Evolutionary conservation across 805 yeast species (phyloP), one percentile per base, ranked within the genome.

Genomic region (Myxozyma kluyveri): DNA sequence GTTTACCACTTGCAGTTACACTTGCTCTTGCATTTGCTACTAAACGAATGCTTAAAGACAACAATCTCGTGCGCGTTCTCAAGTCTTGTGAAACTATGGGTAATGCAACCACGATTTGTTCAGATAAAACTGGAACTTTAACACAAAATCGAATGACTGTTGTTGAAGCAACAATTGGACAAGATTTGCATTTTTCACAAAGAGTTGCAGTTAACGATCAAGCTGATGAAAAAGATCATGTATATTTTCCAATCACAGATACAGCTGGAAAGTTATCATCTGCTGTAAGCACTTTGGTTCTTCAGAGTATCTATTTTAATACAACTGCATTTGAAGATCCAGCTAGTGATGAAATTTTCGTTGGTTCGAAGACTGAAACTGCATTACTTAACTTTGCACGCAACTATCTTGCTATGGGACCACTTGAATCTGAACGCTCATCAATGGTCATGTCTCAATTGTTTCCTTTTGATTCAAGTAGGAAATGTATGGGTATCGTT

Each of bases 51-150:
- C 89, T 96, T 19, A 86, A 87, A 67, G 96, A 93, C 68, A 95
- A 95, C 58, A 91, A 91, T 67, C 75, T 93, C 63, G 99, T 93
- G n/a, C 82, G 99, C 63, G 95, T 88, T 7, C 75, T 93, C 60
- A 84, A 83, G 64, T 84, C 95, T 42, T 93, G 99, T 77, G 99
- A 93, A 70, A 93, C 96, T 17, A 91, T 93, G 98, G 99, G 99
- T 39, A 88, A 96, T 42, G 99, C 97, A 1, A 93, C 98, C 12
- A 93, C 96, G 3, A 77, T 93, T 46, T 93, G 99, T 69, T 89
- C 97, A 0, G 99, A 93, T 72, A 91, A 93, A 69, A 93, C 99
- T 0, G 99, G 99, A 54, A 93, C 99, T 10, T 75, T 93, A 51
- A 93, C 99, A 1, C 96, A 89, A 67, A 93, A 93, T 68, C 77